These are phyloP conservation scores for Tulasnella sp. DNA, from an alignment of 768 basidiomycete species.

Conservation along the genomic window DNA sequence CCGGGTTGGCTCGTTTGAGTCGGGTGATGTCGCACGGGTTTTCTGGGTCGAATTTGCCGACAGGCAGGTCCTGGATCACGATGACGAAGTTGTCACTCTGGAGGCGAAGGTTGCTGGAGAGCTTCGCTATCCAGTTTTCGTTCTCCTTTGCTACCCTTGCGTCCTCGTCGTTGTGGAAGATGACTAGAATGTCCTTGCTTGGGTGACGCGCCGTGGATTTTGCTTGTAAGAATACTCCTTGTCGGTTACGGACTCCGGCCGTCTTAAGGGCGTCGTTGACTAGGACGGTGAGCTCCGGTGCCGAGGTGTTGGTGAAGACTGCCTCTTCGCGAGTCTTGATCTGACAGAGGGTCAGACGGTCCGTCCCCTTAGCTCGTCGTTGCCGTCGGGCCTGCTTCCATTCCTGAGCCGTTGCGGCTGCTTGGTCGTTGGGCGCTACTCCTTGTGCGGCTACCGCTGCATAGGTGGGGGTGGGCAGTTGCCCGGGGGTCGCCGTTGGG, in stretches of 20 bases:
- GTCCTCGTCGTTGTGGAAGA: constrained; percentile 10
- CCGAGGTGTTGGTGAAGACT: neutral
- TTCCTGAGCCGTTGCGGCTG: neutral
- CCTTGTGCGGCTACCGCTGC: neutral
- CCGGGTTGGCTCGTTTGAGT: neutral
- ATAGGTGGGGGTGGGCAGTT: neutral
- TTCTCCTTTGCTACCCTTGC: neutral
- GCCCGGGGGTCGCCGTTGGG: neutral
- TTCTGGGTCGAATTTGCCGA: neutral
- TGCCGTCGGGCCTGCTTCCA: neutral
- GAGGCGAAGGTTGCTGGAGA: neutral
- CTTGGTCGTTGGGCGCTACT: neutral
- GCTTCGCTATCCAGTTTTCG: neutral
- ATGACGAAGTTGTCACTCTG: neutral
- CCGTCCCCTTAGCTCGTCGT: neutral
- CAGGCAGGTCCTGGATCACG: neutral
- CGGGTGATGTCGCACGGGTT: neutral
- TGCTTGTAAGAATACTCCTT: neutral
- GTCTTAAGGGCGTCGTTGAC: neutral
- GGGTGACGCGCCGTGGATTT: neutral
- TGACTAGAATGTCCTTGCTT: neutral
- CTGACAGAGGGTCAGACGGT: neutral
- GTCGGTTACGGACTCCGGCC: neutral
- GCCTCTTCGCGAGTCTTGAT: neutral
- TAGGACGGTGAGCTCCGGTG: neutral